Conservation (phyloP, 148 eudicot species). For the Euryodendron excelsum region DNA sequence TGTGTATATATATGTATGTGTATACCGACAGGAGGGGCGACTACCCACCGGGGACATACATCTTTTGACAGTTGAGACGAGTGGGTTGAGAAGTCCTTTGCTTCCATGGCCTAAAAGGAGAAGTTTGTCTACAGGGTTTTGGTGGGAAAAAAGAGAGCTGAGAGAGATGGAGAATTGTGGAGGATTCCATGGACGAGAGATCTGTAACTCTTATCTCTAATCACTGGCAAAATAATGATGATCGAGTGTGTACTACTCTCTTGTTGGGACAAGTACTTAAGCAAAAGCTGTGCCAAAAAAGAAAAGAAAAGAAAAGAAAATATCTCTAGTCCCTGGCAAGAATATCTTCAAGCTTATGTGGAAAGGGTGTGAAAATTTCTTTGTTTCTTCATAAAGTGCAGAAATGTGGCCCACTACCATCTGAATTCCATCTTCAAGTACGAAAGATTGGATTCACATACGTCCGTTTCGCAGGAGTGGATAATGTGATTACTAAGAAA, state of each 20-base stretch:
- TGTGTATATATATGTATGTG: neutral
- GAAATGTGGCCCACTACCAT: too few relatives aligned
- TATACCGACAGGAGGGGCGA: neutral
- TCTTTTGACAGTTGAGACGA: conserved; percentile 64
- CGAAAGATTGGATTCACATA: too few relatives aligned
- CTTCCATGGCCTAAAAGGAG: conserved; percentile 39
- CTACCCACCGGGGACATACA: conserved; percentile 87
- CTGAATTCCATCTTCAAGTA: too few relatives aligned
- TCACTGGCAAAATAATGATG: conserved; percentile 13
- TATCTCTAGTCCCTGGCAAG: neutral
- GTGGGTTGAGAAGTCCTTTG: conserved; percentile 31
- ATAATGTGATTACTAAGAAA: too few relatives aligned
- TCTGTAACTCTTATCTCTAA: conserved; percentile 6
- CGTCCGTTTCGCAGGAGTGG: too few relatives aligned
- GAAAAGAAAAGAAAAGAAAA: neutral
- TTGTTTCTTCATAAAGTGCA: neutral
- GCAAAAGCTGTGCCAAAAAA: neutral
- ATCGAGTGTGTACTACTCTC: too few relatives aligned
- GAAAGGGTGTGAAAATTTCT: neutral
- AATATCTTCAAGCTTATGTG: neutral
- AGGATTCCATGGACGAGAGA: conserved; percentile 44
- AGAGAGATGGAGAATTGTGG: conserved; percentile 42
- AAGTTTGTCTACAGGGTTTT: conserved; percentile 27
- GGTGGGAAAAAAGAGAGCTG: conserved; percentile 39
- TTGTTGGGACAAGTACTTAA: neutral